Percentiles rank a stretch among this genome's conserved stretches.
phyloP scores from a whole-genome alignment of 2,329 filamentous ascomycete genomes.

The Paecilomyces sp. region DNA sequence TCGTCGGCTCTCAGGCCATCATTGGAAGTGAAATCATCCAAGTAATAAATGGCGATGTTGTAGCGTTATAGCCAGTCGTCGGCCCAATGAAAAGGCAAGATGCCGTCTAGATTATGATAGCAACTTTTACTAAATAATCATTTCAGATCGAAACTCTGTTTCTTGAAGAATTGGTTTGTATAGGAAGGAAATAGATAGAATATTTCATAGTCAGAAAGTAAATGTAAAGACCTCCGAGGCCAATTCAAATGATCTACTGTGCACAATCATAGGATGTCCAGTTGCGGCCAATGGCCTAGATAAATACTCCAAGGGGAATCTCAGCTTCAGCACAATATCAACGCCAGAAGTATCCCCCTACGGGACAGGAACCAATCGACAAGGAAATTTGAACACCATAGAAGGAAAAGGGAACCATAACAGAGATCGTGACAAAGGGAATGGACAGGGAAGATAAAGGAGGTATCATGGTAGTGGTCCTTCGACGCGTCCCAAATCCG shows the following conservation, averaged over 20 bases:
- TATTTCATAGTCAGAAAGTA: background rate
- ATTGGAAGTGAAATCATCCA: too few relatives aligned
- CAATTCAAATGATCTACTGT: background rate
- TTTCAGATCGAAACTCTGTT: background rate
- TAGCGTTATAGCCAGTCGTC: too few relatives aligned
- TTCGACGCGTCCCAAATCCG: background rate
- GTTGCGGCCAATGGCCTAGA: background rate
- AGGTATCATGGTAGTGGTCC: background rate
- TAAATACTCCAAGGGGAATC: slow-evolving; percentile 1
- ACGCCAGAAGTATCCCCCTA: background rate
- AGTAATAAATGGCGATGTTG: too few relatives aligned
- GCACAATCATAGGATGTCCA: background rate
- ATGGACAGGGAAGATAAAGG: background rate
- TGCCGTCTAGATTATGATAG: too few relatives aligned
- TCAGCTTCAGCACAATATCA: background rate
- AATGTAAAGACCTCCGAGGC: background rate
- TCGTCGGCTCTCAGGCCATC: too few relatives aligned
- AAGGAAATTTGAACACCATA: background rate
- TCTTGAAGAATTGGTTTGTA: background rate
- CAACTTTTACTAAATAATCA: background rate
- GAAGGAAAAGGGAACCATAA: background rate
- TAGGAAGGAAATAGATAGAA: background rate
- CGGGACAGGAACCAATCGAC: background rate
- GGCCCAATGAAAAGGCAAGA: too few relatives aligned
- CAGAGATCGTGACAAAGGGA: background rate